Evolutionary conservation across 2,329 filamentous ascomycete genomes (phyloP), one percentile per base, ranked within the genome.

Genomic region (Trichoderma cornu-damae): DNA sequence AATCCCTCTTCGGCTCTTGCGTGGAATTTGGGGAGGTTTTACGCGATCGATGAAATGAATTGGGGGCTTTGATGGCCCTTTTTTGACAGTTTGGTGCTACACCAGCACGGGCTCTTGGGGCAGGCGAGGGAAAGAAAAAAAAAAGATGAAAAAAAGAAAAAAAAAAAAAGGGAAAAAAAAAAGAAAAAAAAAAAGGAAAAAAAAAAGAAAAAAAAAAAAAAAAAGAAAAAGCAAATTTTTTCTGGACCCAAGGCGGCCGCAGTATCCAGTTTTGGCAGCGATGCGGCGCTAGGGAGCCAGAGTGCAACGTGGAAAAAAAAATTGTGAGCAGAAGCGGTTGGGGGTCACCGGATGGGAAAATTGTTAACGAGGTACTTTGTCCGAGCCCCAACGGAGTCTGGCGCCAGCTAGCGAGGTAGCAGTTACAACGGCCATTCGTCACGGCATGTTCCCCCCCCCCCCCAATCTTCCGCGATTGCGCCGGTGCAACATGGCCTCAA

Each of bases 311-410:
- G 46, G 28, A 46, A 37, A 18, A n/a, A n/a, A n/a, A n/a, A n/a
- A n/a, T n/a, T 30, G 11, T 35, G 30, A 16, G 46, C 37, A 58
- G 46, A 49, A n/a, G 18, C 37, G 42, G 35, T 47, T 44, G 28
- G 59, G n/a, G 51, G 61, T 66, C 40, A 53, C 61, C 49, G 32
- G 44, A 38, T 49, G 38, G 52, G 51, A 47, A 66, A 72, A 73
- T 72, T 73, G 71, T 74, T 74, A 74, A 64, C 60, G 70, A 43
- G 67, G 64, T 73, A 73, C 72, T 63, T 73, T 53, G 38, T 44
- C 20, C 30, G 48, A 28, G 42, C 53, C 56, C 40, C 38, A 60
- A 62, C 52, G 59, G 47, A 52, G 58, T 48, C 49, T 43, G 56
- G 47, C 62, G 63, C 61, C 61, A 61, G 61, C 64, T 64, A 62